These are phyloP conservation scores for Sextonia rubra DNA, from an alignment of 164 flowering plant species.

Conservation along the genomic window DNA sequence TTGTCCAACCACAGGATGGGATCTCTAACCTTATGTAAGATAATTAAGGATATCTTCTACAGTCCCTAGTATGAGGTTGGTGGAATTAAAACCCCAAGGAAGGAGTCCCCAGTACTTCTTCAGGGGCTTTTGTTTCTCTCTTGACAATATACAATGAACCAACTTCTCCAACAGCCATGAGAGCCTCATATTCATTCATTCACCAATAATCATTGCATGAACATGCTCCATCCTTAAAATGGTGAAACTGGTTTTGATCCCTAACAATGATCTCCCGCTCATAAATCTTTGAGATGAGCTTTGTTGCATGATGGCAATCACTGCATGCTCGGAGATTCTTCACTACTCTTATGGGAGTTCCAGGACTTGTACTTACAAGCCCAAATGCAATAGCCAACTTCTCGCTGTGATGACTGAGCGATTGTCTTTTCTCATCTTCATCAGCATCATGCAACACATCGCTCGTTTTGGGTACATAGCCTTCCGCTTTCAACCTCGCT, in stretches of 20 bases:
- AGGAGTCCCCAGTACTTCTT: no score
- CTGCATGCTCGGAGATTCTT: slow-evolving; percentile 10
- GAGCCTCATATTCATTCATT: background rate
- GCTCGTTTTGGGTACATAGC: slow-evolving; percentile 3
- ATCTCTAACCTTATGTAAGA: no score
- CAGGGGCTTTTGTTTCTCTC: background rate
- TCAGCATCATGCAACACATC: slow-evolving; percentile 9
- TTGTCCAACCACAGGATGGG: no score
- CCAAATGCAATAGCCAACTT: slow-evolving; percentile 12
- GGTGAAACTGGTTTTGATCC: slow-evolving; percentile 12
- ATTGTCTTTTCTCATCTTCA: slow-evolving; percentile 11
- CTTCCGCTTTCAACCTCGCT: slow-evolving; percentile 1
- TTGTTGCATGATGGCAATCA: slow-evolving; percentile 8
- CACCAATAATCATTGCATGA: slow-evolving; percentile 16
- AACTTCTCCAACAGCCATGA: background rate
- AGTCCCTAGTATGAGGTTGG: no score
- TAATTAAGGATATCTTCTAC: no score
- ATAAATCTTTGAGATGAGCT: slow-evolving; percentile 9
- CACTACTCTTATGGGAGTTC: slow-evolving; percentile 2
- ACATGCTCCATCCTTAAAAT: slow-evolving; percentile 9
- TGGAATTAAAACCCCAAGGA: no score
- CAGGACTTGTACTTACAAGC: slow-evolving; percentile 7
- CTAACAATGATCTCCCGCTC: slow-evolving; percentile 3
- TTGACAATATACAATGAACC: background rate
- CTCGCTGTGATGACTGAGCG: slow-evolving; percentile 10